These are phyloP conservation scores for Phlebopus sp. DNA, from an alignment of 1,284 basidiomycete genomes.

Conservation along the genomic window DNA sequence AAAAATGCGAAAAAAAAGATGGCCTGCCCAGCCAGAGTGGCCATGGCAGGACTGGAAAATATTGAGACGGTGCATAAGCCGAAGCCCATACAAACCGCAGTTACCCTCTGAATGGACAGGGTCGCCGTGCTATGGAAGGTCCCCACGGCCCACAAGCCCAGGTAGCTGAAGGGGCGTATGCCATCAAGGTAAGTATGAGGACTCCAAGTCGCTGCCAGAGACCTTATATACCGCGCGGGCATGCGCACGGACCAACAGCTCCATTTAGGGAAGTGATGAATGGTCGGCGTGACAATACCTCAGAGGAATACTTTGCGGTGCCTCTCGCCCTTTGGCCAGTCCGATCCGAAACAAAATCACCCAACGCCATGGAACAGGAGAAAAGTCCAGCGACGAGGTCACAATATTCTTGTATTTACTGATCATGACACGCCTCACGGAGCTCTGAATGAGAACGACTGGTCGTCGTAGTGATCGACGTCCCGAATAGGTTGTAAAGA, in stretches of 20 bases:
- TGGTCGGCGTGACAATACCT: too few relatives aligned
- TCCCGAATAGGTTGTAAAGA: conserved; percentile 3
- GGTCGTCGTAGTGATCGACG: not conserved
- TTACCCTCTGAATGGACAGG: conserved; percentile 37
- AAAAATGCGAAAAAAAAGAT: conserved; percentile 19
- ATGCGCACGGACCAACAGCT: conserved; percentile 30
- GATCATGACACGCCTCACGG: too few relatives aligned
- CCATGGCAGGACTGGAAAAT: conserved; percentile 31
- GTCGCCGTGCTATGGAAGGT: conserved; percentile 52
- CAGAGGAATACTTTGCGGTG: too few relatives aligned
- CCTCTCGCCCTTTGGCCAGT: too few relatives aligned
- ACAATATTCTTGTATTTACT: too few relatives aligned
- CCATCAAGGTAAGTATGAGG: conserved; percentile 38
- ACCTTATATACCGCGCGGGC: conserved; percentile 16
- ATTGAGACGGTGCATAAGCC: conserved; percentile 36
- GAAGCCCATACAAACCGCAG: conserved; percentile 31
- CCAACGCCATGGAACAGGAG: too few relatives aligned
- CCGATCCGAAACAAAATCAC: too few relatives aligned
- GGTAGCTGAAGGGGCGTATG: conserved; percentile 35
- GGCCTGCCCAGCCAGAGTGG: conserved; percentile 38
- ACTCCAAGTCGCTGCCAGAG: accelerated
- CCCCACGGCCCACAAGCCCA: conserved; percentile 43
- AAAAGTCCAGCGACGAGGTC: too few relatives aligned
- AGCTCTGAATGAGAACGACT: too few relatives aligned
- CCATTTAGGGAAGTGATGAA: conserved; percentile 11